Conservation (phyloP, 164 flowering plant species). For the Annona squamosa region DNA sequence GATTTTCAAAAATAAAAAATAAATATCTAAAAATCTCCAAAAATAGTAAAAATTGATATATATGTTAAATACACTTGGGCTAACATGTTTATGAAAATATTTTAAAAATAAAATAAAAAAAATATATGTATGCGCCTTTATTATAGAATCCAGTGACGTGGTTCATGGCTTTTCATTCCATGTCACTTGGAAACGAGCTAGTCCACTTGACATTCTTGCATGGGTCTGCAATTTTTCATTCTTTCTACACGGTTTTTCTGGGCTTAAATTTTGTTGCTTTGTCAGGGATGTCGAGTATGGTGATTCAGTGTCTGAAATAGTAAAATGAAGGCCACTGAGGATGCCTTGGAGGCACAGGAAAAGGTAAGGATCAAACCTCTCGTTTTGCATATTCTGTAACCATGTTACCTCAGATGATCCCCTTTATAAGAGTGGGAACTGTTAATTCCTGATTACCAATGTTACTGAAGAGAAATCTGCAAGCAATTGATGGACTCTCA, state of each 20-base stretch:
- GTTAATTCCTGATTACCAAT: not conserved
- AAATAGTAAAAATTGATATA: no score
- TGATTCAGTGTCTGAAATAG: constrained; percentile 44
- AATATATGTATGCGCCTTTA: no score
- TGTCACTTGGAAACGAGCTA: not conserved
- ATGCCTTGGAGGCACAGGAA: constrained; percentile 62
- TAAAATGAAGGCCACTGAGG: constrained; percentile 82
- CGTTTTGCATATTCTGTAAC: not conserved
- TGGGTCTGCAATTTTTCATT: not conserved
- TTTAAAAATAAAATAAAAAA: no score
- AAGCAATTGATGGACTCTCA: not conserved
- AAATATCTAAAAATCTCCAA: no score
- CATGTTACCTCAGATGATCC: not conserved
- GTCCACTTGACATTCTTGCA: not conserved
- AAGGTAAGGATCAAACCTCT: constrained; percentile 37
- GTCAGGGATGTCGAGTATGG: constrained; percentile 56
- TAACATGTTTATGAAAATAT: no score
- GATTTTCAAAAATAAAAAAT: no score
- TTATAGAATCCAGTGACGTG: no score
- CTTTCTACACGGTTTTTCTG: no score
- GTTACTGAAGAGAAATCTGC: not conserved
- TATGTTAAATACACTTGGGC: no score
- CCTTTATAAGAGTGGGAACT: not conserved
- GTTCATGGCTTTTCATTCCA: not conserved
- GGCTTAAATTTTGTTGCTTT: constrained; percentile 9